Base-by-base conservation (phyloP, 2,329 filamentous ascomycete species). In the Ophiostoma angusticollis region DNA sequence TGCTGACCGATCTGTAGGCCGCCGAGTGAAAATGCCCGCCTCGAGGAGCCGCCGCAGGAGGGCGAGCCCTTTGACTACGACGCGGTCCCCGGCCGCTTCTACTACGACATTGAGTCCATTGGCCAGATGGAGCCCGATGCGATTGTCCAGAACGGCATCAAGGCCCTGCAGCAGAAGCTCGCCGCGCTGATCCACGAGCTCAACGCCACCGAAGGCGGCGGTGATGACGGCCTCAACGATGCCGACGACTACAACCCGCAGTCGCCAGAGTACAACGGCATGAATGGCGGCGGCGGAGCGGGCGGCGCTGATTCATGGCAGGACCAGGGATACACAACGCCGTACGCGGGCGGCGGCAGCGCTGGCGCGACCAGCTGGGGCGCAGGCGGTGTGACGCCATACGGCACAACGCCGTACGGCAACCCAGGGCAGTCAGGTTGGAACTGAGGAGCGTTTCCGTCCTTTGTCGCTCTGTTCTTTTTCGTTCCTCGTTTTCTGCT, bases 51-150 rank as follows among this genome's bases (percentile, higher is more conserved):
- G 8, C 72, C 78, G 0, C 75, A 82, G 49, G 82, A 91, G 48
- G 85, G 85, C 49, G 84, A 93, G 51, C 72, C 78, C 0, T 96
- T 96, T 59, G 79, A 96, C 62, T 96, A 84, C 60, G 80, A 94
- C 51, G 89, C 86, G 9, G 73, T 80, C 17, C 89, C 91, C 5
- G 70, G 68, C 45, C 75, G 74, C 48, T 98, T 95, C 67, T 98
- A 95, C 67, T 82, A 89, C 54, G 86, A 95, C 54, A 80, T 98
- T 33, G 91, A 98, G 60, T 80, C 82, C 33, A 79, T 83, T 27
- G 91, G 91, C 25, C 84, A 79, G 51, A 74, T 96, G 44, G 84
- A 91, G 22, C 89, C 91, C 0, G 89, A 98, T 54, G 72, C 77
- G 45, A 91, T 96, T 50, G 77, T 98, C 37, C 79, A 87, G 51